Percentiles rank a stretch among this genome's conserved stretches.
phyloP scores from a whole-genome alignment of 257 asterid genomes.

The Primulina eburnea region DNA sequence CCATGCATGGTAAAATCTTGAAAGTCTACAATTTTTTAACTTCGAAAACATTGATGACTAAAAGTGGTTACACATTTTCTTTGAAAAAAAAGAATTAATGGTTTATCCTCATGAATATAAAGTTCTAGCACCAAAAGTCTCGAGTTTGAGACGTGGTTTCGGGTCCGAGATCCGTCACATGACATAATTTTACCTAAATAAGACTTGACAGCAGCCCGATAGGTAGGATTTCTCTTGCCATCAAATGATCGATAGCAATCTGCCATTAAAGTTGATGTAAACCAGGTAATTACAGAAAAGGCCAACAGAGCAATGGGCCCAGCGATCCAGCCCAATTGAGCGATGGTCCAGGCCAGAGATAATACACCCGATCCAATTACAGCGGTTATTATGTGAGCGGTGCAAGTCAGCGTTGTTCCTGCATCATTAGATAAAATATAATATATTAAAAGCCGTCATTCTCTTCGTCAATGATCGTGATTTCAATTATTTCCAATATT shows the following conservation, averaged over 20 bases:
- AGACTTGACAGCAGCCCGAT: conserved; percentile 48
- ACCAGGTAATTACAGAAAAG: conserved; percentile 57
- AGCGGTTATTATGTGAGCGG: conserved; percentile 67
- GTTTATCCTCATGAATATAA: no score
- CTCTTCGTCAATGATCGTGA: no score
- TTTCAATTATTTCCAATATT: no score
- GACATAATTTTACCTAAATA: conserved; percentile 38
- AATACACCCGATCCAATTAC: conserved; percentile 81
- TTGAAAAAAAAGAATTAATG: no score
- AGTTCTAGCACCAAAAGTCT: no score
- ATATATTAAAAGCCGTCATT: no score
- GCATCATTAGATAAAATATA: no score
- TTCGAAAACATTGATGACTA: no score
- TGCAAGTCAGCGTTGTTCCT: conserved; percentile 53
- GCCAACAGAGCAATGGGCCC: conserved; percentile 50
- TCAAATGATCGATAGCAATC: conserved; percentile 51
- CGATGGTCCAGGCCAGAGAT: conserved; percentile 76
- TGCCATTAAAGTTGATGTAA: conserved; percentile 52
- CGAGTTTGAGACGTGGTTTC: no score
- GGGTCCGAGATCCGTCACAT: no score
- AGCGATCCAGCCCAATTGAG: conserved; percentile 74
- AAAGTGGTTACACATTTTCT: no score
- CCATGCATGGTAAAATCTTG: background rate
- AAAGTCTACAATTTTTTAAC: background rate
- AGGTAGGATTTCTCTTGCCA: conserved; percentile 49